Evolutionary conservation across 768 basidiomycete genomes (phyloP).

Genomic region (Fomitopsis serialis): DNA sequence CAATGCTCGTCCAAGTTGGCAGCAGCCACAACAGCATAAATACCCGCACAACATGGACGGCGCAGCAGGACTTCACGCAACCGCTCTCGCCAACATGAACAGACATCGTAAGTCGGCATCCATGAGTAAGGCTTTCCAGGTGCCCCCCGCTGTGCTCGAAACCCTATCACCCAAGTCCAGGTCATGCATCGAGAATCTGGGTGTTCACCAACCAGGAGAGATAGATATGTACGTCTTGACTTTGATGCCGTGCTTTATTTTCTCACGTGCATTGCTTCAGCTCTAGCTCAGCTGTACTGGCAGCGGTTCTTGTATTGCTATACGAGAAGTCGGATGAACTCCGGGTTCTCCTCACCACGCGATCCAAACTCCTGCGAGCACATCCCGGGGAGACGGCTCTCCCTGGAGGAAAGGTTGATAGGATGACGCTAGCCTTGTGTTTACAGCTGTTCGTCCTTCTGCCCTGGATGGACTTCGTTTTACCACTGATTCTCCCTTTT

Average conservation of each 20-base stretch:
- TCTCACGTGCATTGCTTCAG: conserved; percentile 6
- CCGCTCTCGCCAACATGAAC: too few relatives aligned
- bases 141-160: conserved; percentile 5
- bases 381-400: conserved; percentile 82
- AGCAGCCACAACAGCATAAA: too few relatives aligned
- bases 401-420: conserved; percentile 77
- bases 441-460: conserved; percentile 64
- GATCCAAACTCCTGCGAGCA: conserved; percentile 67
- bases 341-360: conserved; percentile 79
- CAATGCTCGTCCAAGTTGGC: too few relatives aligned
- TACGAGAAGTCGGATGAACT: conserved; percentile 66
- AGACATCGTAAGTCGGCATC: not conserved
- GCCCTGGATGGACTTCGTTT: not conserved
- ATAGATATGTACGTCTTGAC: conserved; percentile 52
- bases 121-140: not conserved
- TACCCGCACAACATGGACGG: too few relatives aligned
- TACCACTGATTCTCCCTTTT: not conserved
- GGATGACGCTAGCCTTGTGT: conserved; percentile 51
- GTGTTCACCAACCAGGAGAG: conserved; percentile 23
- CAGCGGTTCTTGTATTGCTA: conserved; percentile 75
- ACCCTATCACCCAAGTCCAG: conserved; percentile 14
- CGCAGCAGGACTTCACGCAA: too few relatives aligned
- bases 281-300: conserved; percentile 40
- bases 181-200: conserved; percentile 36
- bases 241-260: conserved; percentile 11